Conservation (phyloP, 352 stramenopile genomes). For the Globisporangium uncinulatum region DNA sequence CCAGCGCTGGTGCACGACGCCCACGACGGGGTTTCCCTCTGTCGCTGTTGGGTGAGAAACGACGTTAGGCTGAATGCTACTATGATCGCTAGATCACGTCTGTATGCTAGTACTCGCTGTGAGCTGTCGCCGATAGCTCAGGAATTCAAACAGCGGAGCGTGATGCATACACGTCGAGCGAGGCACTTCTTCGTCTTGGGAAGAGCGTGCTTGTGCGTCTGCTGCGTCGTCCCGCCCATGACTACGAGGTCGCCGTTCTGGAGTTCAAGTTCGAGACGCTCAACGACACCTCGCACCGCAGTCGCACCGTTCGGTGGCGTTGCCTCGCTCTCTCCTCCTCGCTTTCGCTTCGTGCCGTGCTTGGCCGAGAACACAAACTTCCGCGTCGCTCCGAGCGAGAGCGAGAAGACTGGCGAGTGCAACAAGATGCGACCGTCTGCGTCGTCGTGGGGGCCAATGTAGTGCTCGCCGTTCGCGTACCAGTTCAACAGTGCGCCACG, state of each 20-base stretch:
- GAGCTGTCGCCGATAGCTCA: not conserved
- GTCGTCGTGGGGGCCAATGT: slow-evolving; percentile 77
- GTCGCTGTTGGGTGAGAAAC: no score
- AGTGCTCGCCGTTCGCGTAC: slow-evolving; percentile 78
- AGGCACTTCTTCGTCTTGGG: slow-evolving; percentile 22
- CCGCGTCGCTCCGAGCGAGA: slow-evolving; percentile 35
- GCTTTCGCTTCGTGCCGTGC: not conserved
- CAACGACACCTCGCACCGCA: not conserved
- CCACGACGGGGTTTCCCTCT: no score
- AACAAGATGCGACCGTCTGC: slow-evolving; percentile 47
- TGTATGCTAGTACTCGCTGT: no score
- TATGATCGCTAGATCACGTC: no score
- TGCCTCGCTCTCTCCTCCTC: not conserved
- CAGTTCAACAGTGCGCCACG: slow-evolving; percentile 75
- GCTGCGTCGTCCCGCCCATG: slow-evolving; percentile 39
- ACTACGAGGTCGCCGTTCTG: slow-evolving; percentile 39
- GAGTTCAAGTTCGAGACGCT: slow-evolving; percentile 22
- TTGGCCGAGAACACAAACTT: slow-evolving; percentile 26
- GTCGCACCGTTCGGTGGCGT: not conserved
- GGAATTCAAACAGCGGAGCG: slow-evolving; percentile 11
- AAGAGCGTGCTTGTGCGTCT: slow-evolving; percentile 38
- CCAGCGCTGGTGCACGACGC: no score
- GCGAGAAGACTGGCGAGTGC: slow-evolving; percentile 28
- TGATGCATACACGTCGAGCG: slow-evolving; percentile 8
- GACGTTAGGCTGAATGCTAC: no score